Conservation (phyloP, 495 filamentous ascomycete genomes). For the Xylaria longipes region DNA sequence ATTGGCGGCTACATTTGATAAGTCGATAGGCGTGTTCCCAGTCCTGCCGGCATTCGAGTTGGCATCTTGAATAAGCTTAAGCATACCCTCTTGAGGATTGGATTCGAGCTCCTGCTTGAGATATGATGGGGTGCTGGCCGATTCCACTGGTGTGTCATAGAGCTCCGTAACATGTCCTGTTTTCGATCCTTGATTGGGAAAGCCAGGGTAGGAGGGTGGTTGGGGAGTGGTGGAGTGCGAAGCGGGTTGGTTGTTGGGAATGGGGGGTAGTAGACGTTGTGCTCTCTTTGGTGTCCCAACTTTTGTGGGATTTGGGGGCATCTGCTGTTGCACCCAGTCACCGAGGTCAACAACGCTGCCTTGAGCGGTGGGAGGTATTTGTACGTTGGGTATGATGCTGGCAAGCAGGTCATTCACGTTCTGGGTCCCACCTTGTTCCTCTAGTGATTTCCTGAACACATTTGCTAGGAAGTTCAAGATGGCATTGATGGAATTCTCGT, state of each 20-base stretch:
- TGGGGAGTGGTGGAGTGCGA: conserved; percentile 36
- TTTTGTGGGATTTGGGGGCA: conserved; percentile 45
- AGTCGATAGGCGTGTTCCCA: conserved; percentile 62
- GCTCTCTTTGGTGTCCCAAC: conserved; percentile 52
- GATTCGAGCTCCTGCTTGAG: conserved; percentile 55
- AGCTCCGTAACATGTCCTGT: conserved; percentile 57
- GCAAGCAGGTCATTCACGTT: conserved; percentile 76
- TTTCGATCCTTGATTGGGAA: conserved; percentile 39
- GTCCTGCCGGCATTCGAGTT: conserved; percentile 67
- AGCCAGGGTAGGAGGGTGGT: conserved; percentile 35
- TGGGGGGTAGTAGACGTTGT: conserved; percentile 54
- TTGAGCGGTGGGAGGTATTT: conserved; percentile 53
- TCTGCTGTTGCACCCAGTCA: conserved; percentile 62
- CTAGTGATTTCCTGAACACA: conserved; percentile 80
- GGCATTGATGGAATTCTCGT: conserved; percentile 97
- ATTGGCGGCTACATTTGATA: conserved; percentile 79
- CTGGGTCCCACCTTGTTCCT: conserved; percentile 65
- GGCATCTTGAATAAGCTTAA: conserved; percentile 83
- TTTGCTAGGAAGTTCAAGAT: conserved; percentile 96
- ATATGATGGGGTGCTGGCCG: conserved; percentile 47
- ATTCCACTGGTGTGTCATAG: conserved; percentile 49
- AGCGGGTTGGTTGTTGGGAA: conserved; percentile 44
- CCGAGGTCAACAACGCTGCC: conserved; percentile 77
- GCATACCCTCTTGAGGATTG: conserved; percentile 74
- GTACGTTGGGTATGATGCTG: conserved; percentile 67